These are phyloP conservation scores for Exophiala alcalophila DNA, from an alignment of 2,329 filamentous ascomycete genomes.

Conservation along the genomic window DNA sequence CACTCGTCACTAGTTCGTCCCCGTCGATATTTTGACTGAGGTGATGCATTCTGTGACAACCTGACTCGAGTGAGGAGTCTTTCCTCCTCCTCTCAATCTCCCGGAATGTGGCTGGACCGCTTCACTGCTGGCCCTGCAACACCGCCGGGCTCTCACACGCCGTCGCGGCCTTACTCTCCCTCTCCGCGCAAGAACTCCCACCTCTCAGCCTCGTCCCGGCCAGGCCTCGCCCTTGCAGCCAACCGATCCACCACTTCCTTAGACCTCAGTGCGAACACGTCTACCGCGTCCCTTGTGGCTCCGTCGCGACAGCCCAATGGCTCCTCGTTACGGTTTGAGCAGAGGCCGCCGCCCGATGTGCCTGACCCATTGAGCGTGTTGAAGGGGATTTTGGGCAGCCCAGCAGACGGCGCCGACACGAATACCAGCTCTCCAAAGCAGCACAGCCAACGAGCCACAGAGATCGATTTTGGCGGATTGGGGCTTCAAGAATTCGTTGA, in stretches of 20 bases:
- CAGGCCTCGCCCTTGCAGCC: slow-evolving; percentile 65
- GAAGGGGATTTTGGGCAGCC: slow-evolving; percentile 51
- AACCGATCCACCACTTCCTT: slow-evolving; percentile 70
- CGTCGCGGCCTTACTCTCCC: slow-evolving; percentile 70
- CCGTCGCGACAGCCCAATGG: slow-evolving; percentile 65
- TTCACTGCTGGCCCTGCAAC: slow-evolving; percentile 66
- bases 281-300: slow-evolving; percentile 70
- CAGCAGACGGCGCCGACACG: slow-evolving; percentile 7
- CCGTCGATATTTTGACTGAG: too few relatives aligned
- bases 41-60: too few relatives aligned
- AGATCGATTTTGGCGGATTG: slow-evolving; percentile 75
- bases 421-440: slow-evolving; percentile 21
- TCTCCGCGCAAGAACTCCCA: slow-evolving; percentile 65
- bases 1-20: too few relatives aligned
- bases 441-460: slow-evolving; percentile 40
- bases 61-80: too few relatives aligned
- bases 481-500: slow-evolving; percentile 69
- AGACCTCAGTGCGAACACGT: slow-evolving; percentile 68
- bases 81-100: neutral
- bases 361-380: slow-evolving; percentile 71
- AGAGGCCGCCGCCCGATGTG: slow-evolving; percentile 53
- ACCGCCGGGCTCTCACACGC: slow-evolving; percentile 60
- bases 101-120: slow-evolving; percentile 82
- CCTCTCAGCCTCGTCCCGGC: slow-evolving; percentile 57
- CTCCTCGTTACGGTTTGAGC: slow-evolving; percentile 61